Conservation (phyloP, 192 early-diverging fungal genomes). For the Chytriomyces sp. region DNA sequence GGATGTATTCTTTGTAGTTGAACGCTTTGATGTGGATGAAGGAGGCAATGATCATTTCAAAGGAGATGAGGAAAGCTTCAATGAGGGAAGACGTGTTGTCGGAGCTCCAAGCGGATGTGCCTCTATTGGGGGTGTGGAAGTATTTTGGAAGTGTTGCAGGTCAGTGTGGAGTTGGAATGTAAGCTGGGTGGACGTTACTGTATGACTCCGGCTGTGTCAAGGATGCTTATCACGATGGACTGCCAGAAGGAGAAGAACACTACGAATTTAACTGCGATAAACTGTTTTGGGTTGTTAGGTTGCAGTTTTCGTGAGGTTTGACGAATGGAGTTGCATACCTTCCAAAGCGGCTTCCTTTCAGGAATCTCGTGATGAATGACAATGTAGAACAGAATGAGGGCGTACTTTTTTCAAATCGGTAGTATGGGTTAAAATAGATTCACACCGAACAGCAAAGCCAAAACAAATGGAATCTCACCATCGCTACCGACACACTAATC, state of each 20-base stretch:
- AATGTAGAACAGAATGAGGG: conserved; percentile 70
- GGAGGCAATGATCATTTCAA: conserved; percentile 68
- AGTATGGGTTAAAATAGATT: not conserved
- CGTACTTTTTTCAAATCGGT: conserved; percentile 45
- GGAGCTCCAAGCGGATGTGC: conserved; percentile 7
- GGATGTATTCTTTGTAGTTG: conserved; percentile 28
- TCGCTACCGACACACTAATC: conserved; percentile 68
- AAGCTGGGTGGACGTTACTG: conserved; percentile 53
- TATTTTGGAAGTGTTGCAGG: not conserved
- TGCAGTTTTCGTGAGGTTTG: not conserved
- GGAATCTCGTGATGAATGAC: conserved; percentile 63
- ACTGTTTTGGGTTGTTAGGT: conserved; percentile 6
- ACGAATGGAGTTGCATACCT: conserved; percentile 7
- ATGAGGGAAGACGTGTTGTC: conserved; percentile 26
- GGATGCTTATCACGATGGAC: conserved; percentile 58
- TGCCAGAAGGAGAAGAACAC: conserved; percentile 73
- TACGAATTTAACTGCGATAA: conserved; percentile 55
- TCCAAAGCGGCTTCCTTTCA: conserved; percentile 57
- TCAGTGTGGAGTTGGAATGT: conserved; percentile 44
- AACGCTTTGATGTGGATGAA: conserved; percentile 64
- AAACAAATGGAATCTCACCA: conserved; percentile 51
- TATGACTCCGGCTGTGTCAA: conserved; percentile 56
- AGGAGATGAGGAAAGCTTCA: conserved; percentile 52
- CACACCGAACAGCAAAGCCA: not conserved
- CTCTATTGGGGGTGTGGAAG: not conserved